Evolutionary conservation across 768 basidiomycete genomes (phyloP).

Genomic region (Naganishia onofrii): DNA sequence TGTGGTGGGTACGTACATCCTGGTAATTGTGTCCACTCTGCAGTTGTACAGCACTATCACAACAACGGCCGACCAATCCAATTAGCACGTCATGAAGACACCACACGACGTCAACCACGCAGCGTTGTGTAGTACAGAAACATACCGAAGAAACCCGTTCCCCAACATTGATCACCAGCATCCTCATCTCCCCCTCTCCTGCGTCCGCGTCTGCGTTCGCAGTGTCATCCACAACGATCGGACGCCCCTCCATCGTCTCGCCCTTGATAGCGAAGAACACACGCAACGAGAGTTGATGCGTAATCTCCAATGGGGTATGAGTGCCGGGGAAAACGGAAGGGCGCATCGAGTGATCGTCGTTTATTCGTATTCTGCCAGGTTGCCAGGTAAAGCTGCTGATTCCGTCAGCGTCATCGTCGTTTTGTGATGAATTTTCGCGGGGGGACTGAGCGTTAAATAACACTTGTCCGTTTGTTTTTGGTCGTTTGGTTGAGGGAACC

Average conservation of each 20-base stretch:
- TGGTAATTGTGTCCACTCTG: not conserved
- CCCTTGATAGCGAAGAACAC: not conserved
- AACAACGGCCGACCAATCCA: not conserved
- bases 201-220: too few species aligned
- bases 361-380: not conserved
- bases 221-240: not conserved
- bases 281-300: not conserved
- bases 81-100: not conserved
- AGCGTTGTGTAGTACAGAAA: too few species aligned
- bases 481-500: not conserved
- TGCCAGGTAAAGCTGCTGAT: not conserved
- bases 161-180: not conserved
- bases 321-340: not conserved
- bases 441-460: not conserved
- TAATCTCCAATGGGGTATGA: not conserved
- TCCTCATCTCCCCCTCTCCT: not conserved
- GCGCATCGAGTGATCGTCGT: constrained; percentile 1
- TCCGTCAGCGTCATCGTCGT: not conserved
- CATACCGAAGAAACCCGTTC: not conserved
- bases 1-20: not conserved
- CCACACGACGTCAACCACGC: not conserved
- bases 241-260: not conserved
- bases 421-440: too few species aligned
- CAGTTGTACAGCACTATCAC: not conserved
- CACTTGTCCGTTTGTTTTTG: not conserved